phyloP scores from a whole-genome alignment of 2,329 filamentous ascomycete genomes.

The Venturia asperata region DNA sequence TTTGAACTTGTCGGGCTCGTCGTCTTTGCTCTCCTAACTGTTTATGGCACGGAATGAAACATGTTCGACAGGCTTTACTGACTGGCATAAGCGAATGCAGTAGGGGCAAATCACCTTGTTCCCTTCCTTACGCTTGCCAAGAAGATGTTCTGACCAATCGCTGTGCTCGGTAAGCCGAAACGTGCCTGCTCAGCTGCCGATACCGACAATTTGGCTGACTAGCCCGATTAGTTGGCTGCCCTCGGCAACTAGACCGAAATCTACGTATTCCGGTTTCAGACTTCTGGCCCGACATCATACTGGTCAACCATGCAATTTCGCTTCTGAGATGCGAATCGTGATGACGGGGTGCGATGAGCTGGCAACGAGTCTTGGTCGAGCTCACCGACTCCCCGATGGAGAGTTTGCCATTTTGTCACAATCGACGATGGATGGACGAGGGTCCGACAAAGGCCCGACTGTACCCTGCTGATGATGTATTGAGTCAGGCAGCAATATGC shows the following conservation, averaged over 20 bases:
- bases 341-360: not conserved
- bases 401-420: not conserved
- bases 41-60: not conserved
- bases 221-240: not conserved
- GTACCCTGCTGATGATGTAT: not conserved
- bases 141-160: not conserved
- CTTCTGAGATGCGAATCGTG: not conserved
- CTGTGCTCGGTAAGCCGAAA: conserved; percentile 4
- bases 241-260: not conserved
- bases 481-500: conserved; percentile 8
- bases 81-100: not conserved
- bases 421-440: not conserved
- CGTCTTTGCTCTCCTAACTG: not conserved
- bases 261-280: not conserved
- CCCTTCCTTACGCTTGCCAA: not conserved
- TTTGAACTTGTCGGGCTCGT: not conserved
- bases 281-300: not conserved
- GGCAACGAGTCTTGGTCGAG: not conserved
- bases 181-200: not conserved
- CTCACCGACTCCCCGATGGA: not conserved
- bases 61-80: not conserved
- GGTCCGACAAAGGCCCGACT: not conserved
- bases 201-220: not conserved
- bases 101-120: not conserved
- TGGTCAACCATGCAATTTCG: not conserved